These are phyloP conservation scores for Pontederia paniculata DNA, from an alignment of 176 grass and related monocot genomes.

Conservation along the genomic window DNA sequence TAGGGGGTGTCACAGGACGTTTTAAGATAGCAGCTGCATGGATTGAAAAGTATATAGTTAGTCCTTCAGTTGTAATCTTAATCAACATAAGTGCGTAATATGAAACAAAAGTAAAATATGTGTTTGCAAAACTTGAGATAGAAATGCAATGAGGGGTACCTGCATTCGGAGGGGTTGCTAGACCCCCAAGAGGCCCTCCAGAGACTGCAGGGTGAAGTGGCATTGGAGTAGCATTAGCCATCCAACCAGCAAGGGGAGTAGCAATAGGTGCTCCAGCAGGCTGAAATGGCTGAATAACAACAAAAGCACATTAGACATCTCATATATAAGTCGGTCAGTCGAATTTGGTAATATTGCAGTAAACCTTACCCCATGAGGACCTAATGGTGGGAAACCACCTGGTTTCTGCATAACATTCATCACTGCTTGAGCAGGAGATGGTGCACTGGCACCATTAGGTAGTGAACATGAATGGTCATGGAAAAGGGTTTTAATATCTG, in stretches of 20 bases:
- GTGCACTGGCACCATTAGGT: conserved; percentile 93
- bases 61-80: too few relatives aligned
- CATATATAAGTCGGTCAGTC: neutral
- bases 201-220: conserved; percentile 58
- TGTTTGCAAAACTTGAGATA: too few relatives aligned
- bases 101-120: too few relatives aligned
- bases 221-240: conserved; percentile 82
- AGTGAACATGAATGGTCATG: conserved; percentile 95
- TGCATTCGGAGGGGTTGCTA: too few relatives aligned
- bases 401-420: conserved; percentile 84
- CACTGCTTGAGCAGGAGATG: conserved; percentile 78
- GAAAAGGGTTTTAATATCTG: conserved; percentile 99
- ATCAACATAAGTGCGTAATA: too few relatives aligned
- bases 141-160: too few relatives aligned
- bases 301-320: neutral
- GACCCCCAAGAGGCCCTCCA: conserved; percentile 64
- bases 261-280: conserved; percentile 67
- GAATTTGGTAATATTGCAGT: neutral
- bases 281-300: conserved; percentile 71
- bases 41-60: neutral
- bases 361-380: conserved; percentile 73
- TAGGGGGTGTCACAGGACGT: conserved; percentile 7
- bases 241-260: conserved; percentile 81
- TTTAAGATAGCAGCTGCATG: conserved; percentile 6
- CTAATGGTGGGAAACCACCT: conserved; percentile 84